Base-by-base conservation (phyloP, 495 filamentous ascomycete genomes). In the Neurospora terricola region DNA sequence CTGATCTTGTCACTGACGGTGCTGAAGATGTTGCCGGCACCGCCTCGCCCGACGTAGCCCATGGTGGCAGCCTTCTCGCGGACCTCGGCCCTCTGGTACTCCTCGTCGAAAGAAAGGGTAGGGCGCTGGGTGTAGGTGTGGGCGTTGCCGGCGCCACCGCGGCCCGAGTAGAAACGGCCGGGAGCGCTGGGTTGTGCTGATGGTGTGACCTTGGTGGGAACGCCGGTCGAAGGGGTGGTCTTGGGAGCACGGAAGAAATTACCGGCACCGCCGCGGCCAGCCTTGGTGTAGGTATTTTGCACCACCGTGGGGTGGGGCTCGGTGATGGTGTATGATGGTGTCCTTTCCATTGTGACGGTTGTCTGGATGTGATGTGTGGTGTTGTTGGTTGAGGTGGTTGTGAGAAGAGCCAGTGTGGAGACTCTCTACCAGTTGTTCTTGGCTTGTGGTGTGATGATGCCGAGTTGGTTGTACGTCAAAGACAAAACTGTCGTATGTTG, bases 41-140 rank as follows among this genome's bases (percentile, higher is more conserved):
- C 96, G 48, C 96, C 96, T 39, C 94, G 89, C 54, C 96, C 96
- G 71, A 96, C 91, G 78, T 96, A 90, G 78, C 85, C 82, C 38
- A 88, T 84, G 70, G 83, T 87, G 76, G 87, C 86, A 74, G 88
- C 81, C 73, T 81, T 76, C 74, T 91, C 91, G 74, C 90, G 88
- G 74, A 85, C 82, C 74, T 80, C 83, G 78, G 88, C 85, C 69
- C 85, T 85, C 76, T 91, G 87, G 73, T 95, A 89, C 80, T 98
- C 95, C 86, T 98, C 95, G 82, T 97, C 93, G 84, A 98, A 96
- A 73, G 88, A 91, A 85, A 97, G 92, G 77, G 93, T 89, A 75
- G 92, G 87, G 62, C 91, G 90, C 78, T 88, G 86, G 40, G 76
- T 76, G 74, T 86, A 83, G 74, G 84, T 83, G 84, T 92, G 91